These are phyloP conservation scores for thale cress (Arabidopsis thaliana) DNA, from an alignment of 345 rosid genomes.

Conservation along the genomic window TAIR10.1 NC_003071.7:13041501-13042000, in stretches of 20 bases:
- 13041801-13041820: background rate
- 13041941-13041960: too few relatives aligned
- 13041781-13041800: background rate
- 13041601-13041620: background rate
- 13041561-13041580: slow-evolving; percentile 18
- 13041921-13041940: too few relatives aligned
- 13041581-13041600: background rate
- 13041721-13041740: background rate
- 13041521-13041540: background rate
- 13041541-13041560: slow-evolving; percentile 9
- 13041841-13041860: too few relatives aligned
- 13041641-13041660: background rate
- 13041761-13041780: background rate
- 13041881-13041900: too few relatives aligned
- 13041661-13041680: background rate
- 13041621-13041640: background rate
- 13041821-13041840: too few relatives aligned
- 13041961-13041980: too few relatives aligned
- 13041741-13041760: background rate
- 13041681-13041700: background rate
- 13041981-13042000: too few relatives aligned
- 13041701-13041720: background rate
- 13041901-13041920: too few relatives aligned
- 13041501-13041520: slow-evolving; percentile 8
- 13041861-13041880: too few relatives aligned